Evolutionary conservation across 169 alveolate genomes (phyloP).

Genomic region (Plasmodium knowlesi): DNA sequence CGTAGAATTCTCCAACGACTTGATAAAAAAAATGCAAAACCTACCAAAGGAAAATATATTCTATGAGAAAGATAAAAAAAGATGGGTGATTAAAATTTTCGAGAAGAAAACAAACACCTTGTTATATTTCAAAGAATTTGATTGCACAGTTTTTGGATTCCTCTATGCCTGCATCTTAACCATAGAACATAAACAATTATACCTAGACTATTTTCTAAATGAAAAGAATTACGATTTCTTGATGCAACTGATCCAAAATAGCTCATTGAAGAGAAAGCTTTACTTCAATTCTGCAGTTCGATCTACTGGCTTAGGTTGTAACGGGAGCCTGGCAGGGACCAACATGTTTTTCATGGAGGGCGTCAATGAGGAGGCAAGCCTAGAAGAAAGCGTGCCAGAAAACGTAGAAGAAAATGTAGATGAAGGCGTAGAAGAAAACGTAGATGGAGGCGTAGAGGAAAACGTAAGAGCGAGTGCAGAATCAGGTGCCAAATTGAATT

Average conservation of each 20-base stretch:
- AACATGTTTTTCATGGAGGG: neutral
- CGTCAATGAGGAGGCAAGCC: neutral
- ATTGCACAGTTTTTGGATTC: conserved; percentile 71
- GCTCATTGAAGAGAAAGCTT: neutral
- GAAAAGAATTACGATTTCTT: conserved; percentile 56
- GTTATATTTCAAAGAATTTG: conserved; percentile 66
- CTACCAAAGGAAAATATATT: conserved; percentile 58
- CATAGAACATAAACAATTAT: conserved; percentile 60
- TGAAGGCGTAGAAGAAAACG: neutral
- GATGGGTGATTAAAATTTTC: conserved; percentile 58
- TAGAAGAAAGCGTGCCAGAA: neutral
- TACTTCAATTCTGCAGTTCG: conserved; percentile 7
- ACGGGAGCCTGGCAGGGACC: neutral
- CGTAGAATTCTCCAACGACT: conserved; percentile 4
- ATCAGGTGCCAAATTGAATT: neutral
- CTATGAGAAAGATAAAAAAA: conserved; percentile 60
- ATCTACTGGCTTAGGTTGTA: neutral
- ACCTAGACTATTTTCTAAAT: conserved; percentile 51
- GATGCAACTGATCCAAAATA: conserved; percentile 28
- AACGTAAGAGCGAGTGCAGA: neutral
- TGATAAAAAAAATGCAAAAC: conserved; percentile 29
- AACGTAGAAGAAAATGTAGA: neutral
- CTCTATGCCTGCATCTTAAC: conserved; percentile 65
- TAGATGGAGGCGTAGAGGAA: neutral
- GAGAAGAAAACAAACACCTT: conserved; percentile 36